Percentiles rank a stretch among this genome's conserved stretches.
These are phyloP conservation scores for Ploettnerulaceae sp. DNA, from an alignment of 2,329 filamentous ascomycete species.

Conservation along the genomic window DNA sequence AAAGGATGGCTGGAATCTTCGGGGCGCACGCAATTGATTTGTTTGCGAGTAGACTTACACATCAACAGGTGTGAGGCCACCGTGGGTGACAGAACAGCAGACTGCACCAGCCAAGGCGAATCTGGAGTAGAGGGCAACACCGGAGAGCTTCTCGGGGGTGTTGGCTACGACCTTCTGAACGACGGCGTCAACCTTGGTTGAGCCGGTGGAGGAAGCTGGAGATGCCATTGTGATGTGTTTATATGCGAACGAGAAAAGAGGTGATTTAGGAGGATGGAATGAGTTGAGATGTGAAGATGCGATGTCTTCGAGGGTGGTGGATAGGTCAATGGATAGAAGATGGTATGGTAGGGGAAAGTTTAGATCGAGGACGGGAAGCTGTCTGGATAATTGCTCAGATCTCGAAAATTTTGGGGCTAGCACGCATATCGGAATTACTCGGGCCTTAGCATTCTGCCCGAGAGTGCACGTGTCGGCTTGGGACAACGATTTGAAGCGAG, in stretches of 20 bases:
- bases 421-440: not conserved
- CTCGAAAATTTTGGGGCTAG: conserved; percentile 6
- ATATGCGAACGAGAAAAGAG: conserved; percentile 13
- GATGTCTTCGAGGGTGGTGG: conserved; percentile 11
- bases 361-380: not conserved
- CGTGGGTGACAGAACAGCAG: conserved; percentile 98
- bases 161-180: conserved; percentile 31
- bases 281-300: conserved; percentile 28
- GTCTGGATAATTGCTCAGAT: not conserved
- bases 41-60: conserved; percentile 76
- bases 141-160: conserved; percentile 47
- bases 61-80: conserved; percentile 94
- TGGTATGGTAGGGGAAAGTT: not conserved
- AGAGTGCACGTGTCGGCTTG: not conserved
- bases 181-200: conserved; percentile 33
- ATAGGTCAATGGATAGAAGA: conserved; percentile 8
- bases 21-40: not conserved
- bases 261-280: conserved; percentile 23
- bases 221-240: conserved; percentile 26
- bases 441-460: not conserved
- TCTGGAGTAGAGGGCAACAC: conserved; percentile 78
- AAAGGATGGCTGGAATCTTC: not conserved
- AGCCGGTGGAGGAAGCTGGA: conserved; percentile 28
- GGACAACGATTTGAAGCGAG: not conserved
- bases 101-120: conserved; percentile 96